Evolutionary conservation across 306 rosid species (phyloP), one percentile per base, ranked within the genome.

Genomic region (Datisca glomerata): DNA sequence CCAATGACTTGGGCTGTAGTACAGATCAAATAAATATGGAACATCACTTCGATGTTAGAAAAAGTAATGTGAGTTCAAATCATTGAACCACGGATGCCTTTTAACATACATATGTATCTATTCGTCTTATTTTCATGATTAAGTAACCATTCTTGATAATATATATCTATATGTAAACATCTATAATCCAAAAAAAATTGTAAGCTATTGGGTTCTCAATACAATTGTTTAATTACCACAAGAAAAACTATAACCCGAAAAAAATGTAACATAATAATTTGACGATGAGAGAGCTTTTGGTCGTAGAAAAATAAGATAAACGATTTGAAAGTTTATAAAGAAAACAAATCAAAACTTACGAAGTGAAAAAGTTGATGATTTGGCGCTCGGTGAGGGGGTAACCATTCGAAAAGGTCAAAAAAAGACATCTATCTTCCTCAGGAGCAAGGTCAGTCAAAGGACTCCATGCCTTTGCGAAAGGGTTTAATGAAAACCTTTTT

Each of bases 341-440:
- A 6, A 7, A 4, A n/a, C 13, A 8, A 20, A 21, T 16, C 8
- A 32, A 31, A 1, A 36, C 47, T 28, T 53, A 76, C 84, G 27
- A 14, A 2, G 44, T 49, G 47, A 76, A 76, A 18, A 71, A 76
- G 12, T 2, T 2, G 12, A 31, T 7, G 0, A 76, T 57, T 19
- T 61, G 73, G 4, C 3, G 2, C 7, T 41, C 58, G 0, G 16
- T 4, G 17, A 71, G 18, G 6, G 79, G 70, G 17, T 15, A 21
- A 1, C 65, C 67, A 6, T 60, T 47, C 0, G 73, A 57, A 46
- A 76, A 76, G 0, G 84, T 76, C 5, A 76, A 17, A 21, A 48
- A 76, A 18, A 69, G 51, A 14, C 72, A 64, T 25, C 78, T 49
- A 0, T 67, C 57, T 4, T 49, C 63, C 34, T 64, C 65, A 2